A percentile compares a stretch with the other conserved stretches of the same genome.
phyloP scores from a whole-genome alignment of 768 basidiomycete genomes.

The Lepiota subincarnata region DNA sequence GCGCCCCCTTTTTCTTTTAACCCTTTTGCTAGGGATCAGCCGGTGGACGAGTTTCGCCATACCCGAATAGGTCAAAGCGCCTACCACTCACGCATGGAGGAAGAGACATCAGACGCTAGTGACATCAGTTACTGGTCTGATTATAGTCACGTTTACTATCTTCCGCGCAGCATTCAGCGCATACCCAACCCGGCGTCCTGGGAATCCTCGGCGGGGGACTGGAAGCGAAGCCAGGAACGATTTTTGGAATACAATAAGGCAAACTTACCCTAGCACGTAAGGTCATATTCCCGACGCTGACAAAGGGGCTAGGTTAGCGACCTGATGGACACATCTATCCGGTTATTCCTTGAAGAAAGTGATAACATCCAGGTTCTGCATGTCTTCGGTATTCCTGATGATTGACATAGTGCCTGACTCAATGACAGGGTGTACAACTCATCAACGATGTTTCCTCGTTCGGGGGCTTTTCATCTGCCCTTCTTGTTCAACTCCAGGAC shows the following conservation, averaged over 20 bases:
- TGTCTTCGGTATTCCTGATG: background rate
- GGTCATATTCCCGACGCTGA: background rate
- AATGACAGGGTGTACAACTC: slow-evolving; percentile 62
- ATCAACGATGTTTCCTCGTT: slow-evolving; percentile 59
- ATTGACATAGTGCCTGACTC: background rate
- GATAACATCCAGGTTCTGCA: slow-evolving; percentile 62
- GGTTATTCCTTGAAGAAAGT: slow-evolving; percentile 71
- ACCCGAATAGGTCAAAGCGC: slow-evolving; percentile 43
- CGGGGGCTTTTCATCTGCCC: slow-evolving; percentile 57
- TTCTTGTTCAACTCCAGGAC: slow-evolving; percentile 61
- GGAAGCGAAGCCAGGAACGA: slow-evolving; percentile 47
- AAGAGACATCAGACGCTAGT: slow-evolving; percentile 17
- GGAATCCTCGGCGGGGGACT: slow-evolving; percentile 51
- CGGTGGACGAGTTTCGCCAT: slow-evolving; percentile 14
- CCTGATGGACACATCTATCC: slow-evolving; percentile 65
- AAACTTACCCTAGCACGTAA: slow-evolving; percentile 13
- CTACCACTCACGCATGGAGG: slow-evolving; percentile 46
- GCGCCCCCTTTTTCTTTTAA: slow-evolving; percentile 7
- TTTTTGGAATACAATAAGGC: slow-evolving; percentile 59
- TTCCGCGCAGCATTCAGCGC: slow-evolving; percentile 61
- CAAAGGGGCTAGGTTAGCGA: slow-evolving; percentile 43
- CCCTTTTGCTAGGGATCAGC: slow-evolving; percentile 9
- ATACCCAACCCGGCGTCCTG: slow-evolving; percentile 56
- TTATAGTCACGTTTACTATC: slow-evolving; percentile 59
- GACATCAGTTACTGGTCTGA: slow-evolving; percentile 65